Conservation (phyloP, 2,329 filamentous ascomycete genomes). For the Verticillium dahliae region DNA sequence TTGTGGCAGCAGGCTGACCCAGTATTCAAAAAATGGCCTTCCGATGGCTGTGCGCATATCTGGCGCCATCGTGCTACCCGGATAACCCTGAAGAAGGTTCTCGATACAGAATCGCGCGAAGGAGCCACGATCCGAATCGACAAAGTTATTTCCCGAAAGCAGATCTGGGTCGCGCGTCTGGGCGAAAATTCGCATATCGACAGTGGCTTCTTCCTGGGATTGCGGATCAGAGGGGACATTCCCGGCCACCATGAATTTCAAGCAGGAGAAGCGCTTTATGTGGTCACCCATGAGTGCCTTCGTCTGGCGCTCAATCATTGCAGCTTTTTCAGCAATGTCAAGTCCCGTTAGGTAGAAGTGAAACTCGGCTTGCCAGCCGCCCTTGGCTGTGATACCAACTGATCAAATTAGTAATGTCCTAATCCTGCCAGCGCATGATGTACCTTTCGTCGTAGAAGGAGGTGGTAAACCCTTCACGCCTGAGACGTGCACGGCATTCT, state of each 20-base stretch:
- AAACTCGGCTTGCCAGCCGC: conserved; percentile 38
- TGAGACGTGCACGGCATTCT: conserved; percentile 28
- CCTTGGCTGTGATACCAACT: conserved; percentile 39
- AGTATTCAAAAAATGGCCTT: conserved; percentile 6
- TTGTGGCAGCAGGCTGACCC: conserved; percentile 18
- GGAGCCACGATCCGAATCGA: conserved; percentile 13
- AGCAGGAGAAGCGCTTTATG: conserved; percentile 33
- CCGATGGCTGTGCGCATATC: conserved; percentile 26
- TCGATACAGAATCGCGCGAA: conserved; percentile 28
- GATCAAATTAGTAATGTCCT: not conserved
- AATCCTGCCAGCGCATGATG: not conserved
- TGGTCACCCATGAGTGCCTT: conserved; percentile 30
- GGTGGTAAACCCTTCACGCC: conserved; percentile 34
- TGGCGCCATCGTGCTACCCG: conserved; percentile 25
- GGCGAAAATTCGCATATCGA: conserved; percentile 36
- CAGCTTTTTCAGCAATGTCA: conserved; percentile 39
- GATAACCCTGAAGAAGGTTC: conserved; percentile 32
- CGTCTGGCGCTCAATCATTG: conserved; percentile 40
- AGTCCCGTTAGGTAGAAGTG: conserved; percentile 40
- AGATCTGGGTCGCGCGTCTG: conserved; percentile 24
- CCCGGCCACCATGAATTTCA: conserved; percentile 45
- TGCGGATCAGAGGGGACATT: conserved; percentile 10
- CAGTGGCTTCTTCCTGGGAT: conserved; percentile 35
- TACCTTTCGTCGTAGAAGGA: conserved; percentile 39
- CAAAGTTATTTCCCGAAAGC: conserved; percentile 22